Percentiles rank a stretch among this genome's conserved stretches.
Conservation (phyloP, 371 early-diverging fungal species). For the Mortierella sp. region DNA sequence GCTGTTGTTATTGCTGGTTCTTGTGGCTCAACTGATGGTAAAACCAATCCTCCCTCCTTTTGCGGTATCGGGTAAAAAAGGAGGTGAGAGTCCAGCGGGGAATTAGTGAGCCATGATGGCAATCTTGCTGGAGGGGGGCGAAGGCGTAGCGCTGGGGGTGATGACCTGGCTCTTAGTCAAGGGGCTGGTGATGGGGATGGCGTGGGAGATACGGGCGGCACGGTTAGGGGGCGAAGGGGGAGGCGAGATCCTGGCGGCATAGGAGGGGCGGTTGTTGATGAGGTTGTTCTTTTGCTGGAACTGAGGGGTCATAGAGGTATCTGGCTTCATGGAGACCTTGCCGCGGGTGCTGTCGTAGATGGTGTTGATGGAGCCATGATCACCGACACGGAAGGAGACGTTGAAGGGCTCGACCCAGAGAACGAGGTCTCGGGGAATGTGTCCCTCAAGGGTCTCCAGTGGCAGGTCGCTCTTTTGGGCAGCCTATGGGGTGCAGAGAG, state of each 20-base stretch:
- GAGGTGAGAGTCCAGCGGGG: not conserved
- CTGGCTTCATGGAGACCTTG: conserved; percentile 65
- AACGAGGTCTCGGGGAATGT: conserved; percentile 80
- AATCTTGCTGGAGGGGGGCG: conserved; percentile 48
- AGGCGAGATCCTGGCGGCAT: conserved; percentile 68
- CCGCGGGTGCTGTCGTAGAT: conserved; percentile 77
- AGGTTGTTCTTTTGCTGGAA: conserved; percentile 31
- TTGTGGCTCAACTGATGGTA: not conserved
- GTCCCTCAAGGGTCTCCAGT: conserved; percentile 59
- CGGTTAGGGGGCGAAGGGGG: conserved; percentile 61
- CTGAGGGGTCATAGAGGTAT: conserved; percentile 34
- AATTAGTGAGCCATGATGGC: conserved; percentile 43
- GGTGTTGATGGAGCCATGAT: conserved; percentile 77
- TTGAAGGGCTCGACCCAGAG: conserved; percentile 85
- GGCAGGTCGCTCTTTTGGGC: conserved; percentile 62
- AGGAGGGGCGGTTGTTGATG: conserved; percentile 43
- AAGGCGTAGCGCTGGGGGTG: conserved; percentile 48
- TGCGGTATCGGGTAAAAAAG: conserved; percentile 8
- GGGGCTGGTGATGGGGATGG: conserved; percentile 62
- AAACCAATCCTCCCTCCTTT: not conserved
- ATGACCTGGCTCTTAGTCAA: conserved; percentile 58
- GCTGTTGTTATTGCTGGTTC: not conserved
- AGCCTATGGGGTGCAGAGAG: conserved; percentile 53
- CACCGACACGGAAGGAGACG: conserved; percentile 83
- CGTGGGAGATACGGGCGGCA: conserved; percentile 45